Evolutionary conservation across 2,329 filamentous ascomycete genomes (phyloP).

Genomic region (Neofusicoccum kwambonambiense): DNA sequence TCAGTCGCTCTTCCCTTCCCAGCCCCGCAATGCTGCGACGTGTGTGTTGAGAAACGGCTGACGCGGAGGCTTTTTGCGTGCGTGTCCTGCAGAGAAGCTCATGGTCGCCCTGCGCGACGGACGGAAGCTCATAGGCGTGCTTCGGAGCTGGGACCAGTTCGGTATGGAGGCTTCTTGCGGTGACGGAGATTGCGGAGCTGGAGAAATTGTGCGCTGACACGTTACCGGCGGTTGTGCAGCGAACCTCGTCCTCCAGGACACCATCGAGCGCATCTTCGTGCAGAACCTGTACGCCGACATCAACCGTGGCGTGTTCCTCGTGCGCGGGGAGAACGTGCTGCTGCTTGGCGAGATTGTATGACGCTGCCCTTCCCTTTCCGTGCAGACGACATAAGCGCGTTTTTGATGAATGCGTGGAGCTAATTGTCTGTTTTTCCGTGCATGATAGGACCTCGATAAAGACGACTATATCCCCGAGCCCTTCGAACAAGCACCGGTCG

Average conservation of each 20-base stretch:
- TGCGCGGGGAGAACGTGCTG: slow-evolving; percentile 95
- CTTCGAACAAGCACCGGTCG: slow-evolving; percentile 65
- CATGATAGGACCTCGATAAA: slow-evolving; percentile 73
- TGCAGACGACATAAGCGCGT: background rate
- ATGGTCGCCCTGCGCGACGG: slow-evolving; percentile 89
- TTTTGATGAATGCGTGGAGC: too few species aligned
- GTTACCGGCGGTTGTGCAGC: slow-evolving; percentile 44
- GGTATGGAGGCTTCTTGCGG: slow-evolving; percentile 54
- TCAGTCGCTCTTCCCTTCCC: slow-evolving; percentile 50
- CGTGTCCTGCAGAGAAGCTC: slow-evolving; percentile 72
- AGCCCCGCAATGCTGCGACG: background rate
- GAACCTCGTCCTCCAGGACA: slow-evolving; percentile 92
- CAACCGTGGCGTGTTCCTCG: slow-evolving; percentile 80
- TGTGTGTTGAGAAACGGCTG: background rate
- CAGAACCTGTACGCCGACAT: slow-evolving; percentile 78
- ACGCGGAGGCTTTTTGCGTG: background rate
- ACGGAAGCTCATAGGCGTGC: slow-evolving; percentile 85
- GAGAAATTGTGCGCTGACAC: background rate
- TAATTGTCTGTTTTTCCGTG: background rate
- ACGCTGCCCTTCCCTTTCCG: background rate
- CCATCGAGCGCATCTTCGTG: slow-evolving; percentile 82
- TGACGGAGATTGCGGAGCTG: too few species aligned
- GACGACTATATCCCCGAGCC: slow-evolving; percentile 81
- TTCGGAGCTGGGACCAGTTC: slow-evolving; percentile 97
- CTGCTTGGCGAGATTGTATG: slow-evolving; percentile 82